Percentiles rank a stretch among this genome's conserved stretches.
Conservation (phyloP, 1,139 yeast genomes). For the Yamadazyma sp. region DNA sequence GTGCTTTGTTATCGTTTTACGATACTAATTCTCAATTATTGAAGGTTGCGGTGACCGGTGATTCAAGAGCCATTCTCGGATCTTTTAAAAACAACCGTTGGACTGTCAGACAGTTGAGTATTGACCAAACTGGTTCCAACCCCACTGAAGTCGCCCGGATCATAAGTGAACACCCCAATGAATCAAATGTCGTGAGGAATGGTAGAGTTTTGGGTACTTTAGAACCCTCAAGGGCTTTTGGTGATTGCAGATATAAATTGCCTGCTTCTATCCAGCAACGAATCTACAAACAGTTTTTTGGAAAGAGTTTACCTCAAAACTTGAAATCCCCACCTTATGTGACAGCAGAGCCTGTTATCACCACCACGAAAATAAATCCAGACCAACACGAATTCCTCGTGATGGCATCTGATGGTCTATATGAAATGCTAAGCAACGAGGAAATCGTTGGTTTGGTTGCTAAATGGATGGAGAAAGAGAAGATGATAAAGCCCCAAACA, state of each 20-base stretch:
- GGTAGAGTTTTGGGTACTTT: constrained; percentile 93
- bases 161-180: constrained; percentile 87
- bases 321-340: constrained; percentile 93
- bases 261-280: constrained; percentile 72
- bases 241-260: constrained; percentile 91
- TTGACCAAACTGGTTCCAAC: constrained; percentile 94
- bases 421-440: constrained; percentile 87
- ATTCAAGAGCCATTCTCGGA: constrained; percentile 89
- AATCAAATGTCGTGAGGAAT: constrained; percentile 75
- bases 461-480: constrained; percentile 85
- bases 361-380: constrained; percentile 75
- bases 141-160: constrained; percentile 84
- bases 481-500: constrained; percentile 57
- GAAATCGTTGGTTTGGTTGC: constrained; percentile 92
- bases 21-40: constrained; percentile 71
- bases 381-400: constrained; percentile 81
- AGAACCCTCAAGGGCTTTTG: constrained; percentile 96
- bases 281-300: constrained; percentile 76
- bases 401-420: constrained; percentile 92
- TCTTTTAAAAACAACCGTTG: constrained; percentile 69
- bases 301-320: constrained; percentile 76
- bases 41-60: constrained; percentile 95
- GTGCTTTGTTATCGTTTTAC: constrained; percentile 85
- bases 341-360: constrained; percentile 92
- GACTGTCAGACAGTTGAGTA: constrained; percentile 84